Base-by-base conservation (phyloP, 176 grass and related monocot genomes). In the Aechmea fasciata region DNA sequence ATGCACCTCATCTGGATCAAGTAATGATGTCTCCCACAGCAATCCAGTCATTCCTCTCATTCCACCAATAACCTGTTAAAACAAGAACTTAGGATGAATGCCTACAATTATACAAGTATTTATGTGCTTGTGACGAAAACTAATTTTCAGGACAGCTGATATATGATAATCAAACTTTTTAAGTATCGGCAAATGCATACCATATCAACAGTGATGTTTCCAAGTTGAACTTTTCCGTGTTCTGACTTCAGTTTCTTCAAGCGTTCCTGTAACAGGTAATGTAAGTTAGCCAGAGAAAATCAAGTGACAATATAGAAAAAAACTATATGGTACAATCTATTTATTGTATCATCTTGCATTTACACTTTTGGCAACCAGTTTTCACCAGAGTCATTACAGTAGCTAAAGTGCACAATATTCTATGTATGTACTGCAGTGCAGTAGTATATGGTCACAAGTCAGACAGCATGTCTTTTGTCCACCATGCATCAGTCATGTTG, bases 31-130 rank as follows among this genome's bases (percentile, higher is more conserved):
- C 81, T 99, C 89, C 89, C 94, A 99, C n/a, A 99, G 87, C 77
- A 99, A 80, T 53, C 94, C 94, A 79, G 17, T 88, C 94, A 93
- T 93, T 84, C 94, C 89, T 79, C 94, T 93, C 94, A 99, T 99
- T 79, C 94, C 94, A 85, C 94, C 90, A 83, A 99, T 91, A 69
- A 99, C 94, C 94, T 93, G 67, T 9, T 23, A 22, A 41, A 73
- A 81, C 48, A 76, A 24, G 76, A 29, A 54, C 70, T 77, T n/a
- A 33, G 47, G 49, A 80, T 61, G 9, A 61, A 61, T 11, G 7
- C 20, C 15, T 68, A 80, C 33, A 62, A 12, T 11, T 10, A 18
- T 22, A 76, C 54, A 11, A 9, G n/a, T 63, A 48, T 76, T 41
- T 17, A 49, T 33, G n/a, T 47, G 49, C 47, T 63, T 33, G 2